Base-by-base conservation (phyloP, 495 filamentous ascomycete species). In the Aspergillus bridgeri region DNA sequence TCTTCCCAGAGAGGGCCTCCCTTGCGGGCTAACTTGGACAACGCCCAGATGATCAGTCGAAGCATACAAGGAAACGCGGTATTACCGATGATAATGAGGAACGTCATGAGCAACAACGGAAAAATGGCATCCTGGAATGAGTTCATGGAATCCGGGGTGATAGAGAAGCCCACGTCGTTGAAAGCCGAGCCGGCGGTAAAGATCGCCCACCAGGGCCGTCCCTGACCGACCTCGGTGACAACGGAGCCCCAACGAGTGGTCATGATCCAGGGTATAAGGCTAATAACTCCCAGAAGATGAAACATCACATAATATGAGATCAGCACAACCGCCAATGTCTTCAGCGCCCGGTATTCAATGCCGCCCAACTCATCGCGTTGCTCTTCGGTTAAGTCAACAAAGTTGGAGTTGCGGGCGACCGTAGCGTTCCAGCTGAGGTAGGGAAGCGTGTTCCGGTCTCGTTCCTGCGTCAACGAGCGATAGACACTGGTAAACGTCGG, bases 351-450 rank as follows among this genome's bases (percentile, higher is more conserved):
- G 65, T 98, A 98, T 73, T 98, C 92, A 47, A 97, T 96, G 13
- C 92, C 92, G 3, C 92, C 92, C 13, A 98, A 77, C 66, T 98
- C 93, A 61, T 98, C 90, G 49, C 92, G 81, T 71, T 98, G 92
- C 57, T 90, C 90, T 68, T 95, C 89, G 0, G 86, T 90, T 51
- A 98, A 73, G 68, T 92, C 89, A 6, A 94, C 79, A 60, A 98
- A 98, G 18, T 87, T 86, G 24, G 92, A 96, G 67, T 98, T 98
- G 43, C 94, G 82, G 18, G 89, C 94, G 42, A 96, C 77, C 0
- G 94, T 98, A 5, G 94, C 90, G 68, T 92, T 84, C 85, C 90
- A 98, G 68, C 90, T 96, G 21, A 98, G 80, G 69, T 98, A 98
- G 0, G 94, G 92, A 66, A 83, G 77, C 21, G 87, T 87, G 22